Percentiles rank a stretch among this genome's conserved stretches.
These are phyloP conservation scores for Cornus kousa DNA, from an alignment of 148 eudicot species.

Conservation along the genomic window DNA sequence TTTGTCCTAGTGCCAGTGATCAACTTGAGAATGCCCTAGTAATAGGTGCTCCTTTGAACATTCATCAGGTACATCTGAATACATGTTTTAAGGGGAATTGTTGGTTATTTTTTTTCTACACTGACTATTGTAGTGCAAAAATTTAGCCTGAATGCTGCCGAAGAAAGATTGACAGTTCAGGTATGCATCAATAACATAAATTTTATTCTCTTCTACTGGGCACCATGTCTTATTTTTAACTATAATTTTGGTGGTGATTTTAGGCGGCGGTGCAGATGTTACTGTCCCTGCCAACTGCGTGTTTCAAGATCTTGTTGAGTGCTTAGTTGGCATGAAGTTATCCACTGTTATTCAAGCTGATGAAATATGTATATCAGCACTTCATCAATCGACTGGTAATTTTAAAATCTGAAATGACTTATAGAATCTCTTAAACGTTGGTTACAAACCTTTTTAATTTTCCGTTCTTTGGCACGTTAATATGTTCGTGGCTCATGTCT, in stretches of 20 bases:
- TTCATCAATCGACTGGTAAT: slow-evolving; percentile 85
- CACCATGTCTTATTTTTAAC: background rate
- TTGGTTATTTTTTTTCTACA: background rate
- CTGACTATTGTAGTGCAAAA: slow-evolving; percentile 19
- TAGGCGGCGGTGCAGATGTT: slow-evolving; percentile 22
- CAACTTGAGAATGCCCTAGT: slow-evolving; percentile 16
- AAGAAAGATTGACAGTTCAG: slow-evolving; percentile 41
- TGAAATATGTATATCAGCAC: slow-evolving; percentile 44
- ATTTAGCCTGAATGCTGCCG: slow-evolving; percentile 68
- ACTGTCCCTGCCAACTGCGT: slow-evolving; percentile 48
- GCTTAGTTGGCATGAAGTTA: slow-evolving; percentile 57
- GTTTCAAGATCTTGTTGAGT: slow-evolving; percentile 63
- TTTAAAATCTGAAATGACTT: background rate
- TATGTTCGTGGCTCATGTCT: background rate
- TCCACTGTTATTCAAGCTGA: slow-evolving; percentile 42
- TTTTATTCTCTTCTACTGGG: slow-evolving; percentile 7
- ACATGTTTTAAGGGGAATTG: background rate
- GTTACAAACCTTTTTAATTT: background rate
- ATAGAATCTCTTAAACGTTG: background rate
- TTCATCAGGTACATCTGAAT: slow-evolving; percentile 25
- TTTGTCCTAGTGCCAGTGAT: slow-evolving; percentile 17
- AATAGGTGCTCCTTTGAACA: slow-evolving; percentile 1
- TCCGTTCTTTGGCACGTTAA: background rate
- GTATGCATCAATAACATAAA: slow-evolving; percentile 30
- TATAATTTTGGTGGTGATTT: background rate